Base-by-base conservation (phyloP, 768 basidiomycete species). In the Tulasnella sp. region DNA sequence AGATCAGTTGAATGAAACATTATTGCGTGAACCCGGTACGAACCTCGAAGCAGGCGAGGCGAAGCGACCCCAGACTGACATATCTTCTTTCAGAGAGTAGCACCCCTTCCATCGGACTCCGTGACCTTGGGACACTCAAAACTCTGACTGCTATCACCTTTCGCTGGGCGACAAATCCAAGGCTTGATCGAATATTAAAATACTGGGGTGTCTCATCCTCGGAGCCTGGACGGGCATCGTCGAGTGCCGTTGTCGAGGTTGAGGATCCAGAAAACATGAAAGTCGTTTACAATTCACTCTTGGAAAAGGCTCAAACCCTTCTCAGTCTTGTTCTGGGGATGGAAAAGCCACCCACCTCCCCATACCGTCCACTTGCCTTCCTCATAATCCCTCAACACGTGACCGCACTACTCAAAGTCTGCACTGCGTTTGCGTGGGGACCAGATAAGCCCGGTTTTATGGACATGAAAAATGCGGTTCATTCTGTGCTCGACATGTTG, bases 341-440 rank as follows among this genome's bases (percentile, higher is more conserved):
- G 87, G 85, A n/a, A 75, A 81, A 1, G 81, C 11, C 82, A 11
- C 81, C 79, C 29, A 78, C n/a, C 16, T 11, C 6, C 19, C 39
- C 86, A 36, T 36, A 35, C 22, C 80, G 32, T 87, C 8, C 85
- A 87, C 76, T 90, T 88, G 0, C 78, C 86, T 41, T 86, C 94
- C 72, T 81, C 83, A 14, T 84, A 89, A 1, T 92, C 11, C 78
- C 88, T 62, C 83, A 83, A 65, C 87, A 92, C 76, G 76, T 85
- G 2, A 77, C 83, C 4, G 88, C 89, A 74, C 76, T 92, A 14
- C 80, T 93, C 9, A 83, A 81, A 59, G 86, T 89, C 9, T 83
- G 86, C 36, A 82, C 92, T 6, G 79, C 85, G 9, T 80, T 94
- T 8, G 92, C 89, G 1, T 94, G 91, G 91, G 81, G 91, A 8